phyloP scores from a whole-genome alignment of 2,329 filamentous ascomycete genomes.

The Fusarium subglutinans region DNA sequence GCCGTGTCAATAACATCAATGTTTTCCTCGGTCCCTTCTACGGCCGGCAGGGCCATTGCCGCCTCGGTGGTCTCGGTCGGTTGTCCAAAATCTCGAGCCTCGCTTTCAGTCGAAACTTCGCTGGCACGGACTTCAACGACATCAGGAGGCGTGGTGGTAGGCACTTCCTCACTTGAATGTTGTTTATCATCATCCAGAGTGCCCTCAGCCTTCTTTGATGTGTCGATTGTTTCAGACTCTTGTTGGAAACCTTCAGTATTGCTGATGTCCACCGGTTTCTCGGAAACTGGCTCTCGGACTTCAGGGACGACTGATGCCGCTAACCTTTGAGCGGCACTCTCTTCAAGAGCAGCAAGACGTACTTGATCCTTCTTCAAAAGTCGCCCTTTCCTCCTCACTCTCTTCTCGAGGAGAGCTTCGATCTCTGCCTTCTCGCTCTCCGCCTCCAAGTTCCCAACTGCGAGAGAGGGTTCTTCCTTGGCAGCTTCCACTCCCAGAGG shows the following conservation, averaged over 20 bases:
- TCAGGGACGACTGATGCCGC: constrained; percentile 43
- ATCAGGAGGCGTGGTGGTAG: background rate
- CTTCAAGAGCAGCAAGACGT: constrained; percentile 31
- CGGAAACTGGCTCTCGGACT: constrained; percentile 26
- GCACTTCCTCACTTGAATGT: background rate
- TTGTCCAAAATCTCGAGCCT: background rate
- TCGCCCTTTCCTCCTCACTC: constrained; percentile 29
- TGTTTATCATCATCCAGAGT: background rate
- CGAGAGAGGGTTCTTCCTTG: constrained; percentile 32
- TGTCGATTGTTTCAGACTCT: background rate
- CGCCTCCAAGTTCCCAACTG: constrained; percentile 35
- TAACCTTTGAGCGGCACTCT: constrained; percentile 34
- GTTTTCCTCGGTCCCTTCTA: background rate
- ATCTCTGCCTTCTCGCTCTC: constrained; percentile 46
- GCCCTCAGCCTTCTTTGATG: background rate
- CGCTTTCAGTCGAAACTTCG: background rate
- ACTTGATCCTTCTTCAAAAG: constrained; percentile 36
- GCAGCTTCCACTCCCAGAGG: constrained; percentile 20
- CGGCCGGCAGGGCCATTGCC: background rate
- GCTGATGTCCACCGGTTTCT: constrained; percentile 17
- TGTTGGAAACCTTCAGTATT: background rate
- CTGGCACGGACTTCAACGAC: background rate
- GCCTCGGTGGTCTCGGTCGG: background rate
- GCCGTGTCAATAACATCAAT: background rate
- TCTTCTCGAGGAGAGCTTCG: constrained; percentile 54